Conservation (phyloP, 495 filamentous ascomycete genomes). For the Annulohypoxylon moriforme region DNA sequence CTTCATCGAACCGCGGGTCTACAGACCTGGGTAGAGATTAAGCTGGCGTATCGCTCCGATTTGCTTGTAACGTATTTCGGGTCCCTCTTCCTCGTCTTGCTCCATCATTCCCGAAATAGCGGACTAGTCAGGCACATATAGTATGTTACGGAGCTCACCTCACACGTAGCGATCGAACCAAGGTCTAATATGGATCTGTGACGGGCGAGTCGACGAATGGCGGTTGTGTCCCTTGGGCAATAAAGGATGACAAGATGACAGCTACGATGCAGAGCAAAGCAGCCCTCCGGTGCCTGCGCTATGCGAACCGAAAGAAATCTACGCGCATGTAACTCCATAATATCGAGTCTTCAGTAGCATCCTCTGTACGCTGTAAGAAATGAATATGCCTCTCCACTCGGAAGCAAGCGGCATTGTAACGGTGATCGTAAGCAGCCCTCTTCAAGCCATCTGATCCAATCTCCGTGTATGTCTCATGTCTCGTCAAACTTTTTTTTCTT, state of each 20-base stretch:
- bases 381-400: conserved; percentile 43
- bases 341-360: conserved; percentile 37
- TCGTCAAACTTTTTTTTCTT: conserved; percentile 18
- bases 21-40: conserved; percentile 39
- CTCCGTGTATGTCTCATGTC: conserved; percentile 24
- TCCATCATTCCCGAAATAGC: conserved; percentile 15
- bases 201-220: conserved; percentile 29
- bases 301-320: conserved; percentile 39
- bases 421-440: conserved; percentile 37
- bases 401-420: conserved; percentile 36
- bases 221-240: conserved; percentile 5
- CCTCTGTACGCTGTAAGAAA: conserved; percentile 34
- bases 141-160: conserved; percentile 15
- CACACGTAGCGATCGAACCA: conserved; percentile 37
- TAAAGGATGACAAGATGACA: conserved; percentile 18
- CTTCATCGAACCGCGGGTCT: conserved; percentile 40
- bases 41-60: conserved; percentile 36
- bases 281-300: conserved; percentile 42
- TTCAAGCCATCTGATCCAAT: conserved; percentile 34
- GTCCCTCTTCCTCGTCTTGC: conserved; percentile 17
- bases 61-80: conserved; percentile 29
- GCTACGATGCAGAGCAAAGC: conserved; percentile 25
- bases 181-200: conserved; percentile 19
- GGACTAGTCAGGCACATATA: conserved; percentile 26
- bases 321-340: conserved; percentile 39